Conservation (phyloP, 208 protist species). For the Lotmaria passim region DNA sequence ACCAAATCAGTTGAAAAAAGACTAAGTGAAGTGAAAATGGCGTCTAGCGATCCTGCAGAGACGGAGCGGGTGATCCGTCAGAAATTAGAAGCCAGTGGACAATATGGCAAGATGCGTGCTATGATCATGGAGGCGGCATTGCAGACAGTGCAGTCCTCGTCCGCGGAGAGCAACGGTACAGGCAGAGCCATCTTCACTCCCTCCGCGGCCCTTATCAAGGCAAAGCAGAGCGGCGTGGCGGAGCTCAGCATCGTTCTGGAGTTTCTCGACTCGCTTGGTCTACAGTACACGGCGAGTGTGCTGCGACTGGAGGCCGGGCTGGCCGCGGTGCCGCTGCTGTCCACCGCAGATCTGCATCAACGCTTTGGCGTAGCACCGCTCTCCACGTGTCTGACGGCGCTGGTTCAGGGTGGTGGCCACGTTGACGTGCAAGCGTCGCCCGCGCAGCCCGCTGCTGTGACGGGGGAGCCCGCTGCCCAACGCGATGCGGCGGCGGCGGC, state of each 20-base stretch:
- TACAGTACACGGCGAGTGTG: constrained; percentile 85
- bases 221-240: constrained; percentile 47
- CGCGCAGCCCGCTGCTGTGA: neutral
- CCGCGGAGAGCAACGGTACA: neutral
- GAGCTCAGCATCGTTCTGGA: constrained; percentile 68
- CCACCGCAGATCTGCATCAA: constrained; percentile 22
- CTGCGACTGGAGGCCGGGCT: constrained; percentile 74
- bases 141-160: constrained; percentile 36
- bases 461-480: constrained; percentile 16
- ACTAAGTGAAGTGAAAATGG: constrained; percentile 7
- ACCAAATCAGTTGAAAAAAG: neutral
- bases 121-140: constrained; percentile 89
- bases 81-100: constrained; percentile 71
- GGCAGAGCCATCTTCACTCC: constrained; percentile 51
- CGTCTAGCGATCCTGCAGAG: constrained; percentile 26
- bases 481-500: no score
- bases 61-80: constrained; percentile 78
- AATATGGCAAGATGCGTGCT: constrained; percentile 86
- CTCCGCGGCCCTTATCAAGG: constrained; percentile 41
- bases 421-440: neutral
- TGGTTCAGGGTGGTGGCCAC: neutral
- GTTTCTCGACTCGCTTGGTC: constrained; percentile 71
- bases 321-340: constrained; percentile 19
- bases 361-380: constrained; percentile 11
- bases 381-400: constrained; percentile 14